Base-by-base conservation (phyloP, 2,329 filamentous ascomycete genomes). In the Cryphonectria radicalis region DNA sequence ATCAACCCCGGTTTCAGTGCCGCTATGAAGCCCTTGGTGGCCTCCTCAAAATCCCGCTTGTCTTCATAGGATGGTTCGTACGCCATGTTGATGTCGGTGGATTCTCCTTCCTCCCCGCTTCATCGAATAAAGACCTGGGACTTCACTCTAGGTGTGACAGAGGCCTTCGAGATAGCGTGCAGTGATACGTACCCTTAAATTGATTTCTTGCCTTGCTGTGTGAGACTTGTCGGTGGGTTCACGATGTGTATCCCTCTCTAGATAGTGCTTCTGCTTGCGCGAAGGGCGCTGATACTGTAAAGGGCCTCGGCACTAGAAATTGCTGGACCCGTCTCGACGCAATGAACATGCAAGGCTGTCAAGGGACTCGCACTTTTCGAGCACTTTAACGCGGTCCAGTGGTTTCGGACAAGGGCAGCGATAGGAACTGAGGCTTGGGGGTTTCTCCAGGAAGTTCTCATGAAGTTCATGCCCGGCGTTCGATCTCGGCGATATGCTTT, bases 11-110 rank as follows among this genome's bases (percentile, higher is more conserved):
- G 73, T 11, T 28, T 43, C 6, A 74, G 46, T 1, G 69, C 35
- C 6, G 66, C 67, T 28, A 77, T 35, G 28, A 75, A 73, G 6
- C 74, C 73, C 6, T 71, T 63, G 10, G 70, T 60, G 19, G 72
- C 75, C 53, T 75, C 73, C 7, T 70, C 59, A n/a, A 73, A 75
- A 57, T 76, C 74, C 42, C 70, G 66, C 53, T 67, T 19, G 28
- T 62, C 59, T 32, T 62, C 32, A 19, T 17, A 62, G 28, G 59
- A 62, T n/a, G 59, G 59, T n/a, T 62, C 59, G 59, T n/a, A 35
- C 59, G 53, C 22, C 53, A 55, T 55, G 53, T 14, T 55, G n/a
- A 55, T 25, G n/a, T 55, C 53, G n/a, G n/a, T 14, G n/a, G 53
- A 3, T 28, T 14, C n/a, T 28, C 10, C 11, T 55, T 2, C 4